Evolutionary conservation across 2,329 filamentous ascomycete species (phyloP).

Genomic region (Dactylellina parvicollis): DNA sequence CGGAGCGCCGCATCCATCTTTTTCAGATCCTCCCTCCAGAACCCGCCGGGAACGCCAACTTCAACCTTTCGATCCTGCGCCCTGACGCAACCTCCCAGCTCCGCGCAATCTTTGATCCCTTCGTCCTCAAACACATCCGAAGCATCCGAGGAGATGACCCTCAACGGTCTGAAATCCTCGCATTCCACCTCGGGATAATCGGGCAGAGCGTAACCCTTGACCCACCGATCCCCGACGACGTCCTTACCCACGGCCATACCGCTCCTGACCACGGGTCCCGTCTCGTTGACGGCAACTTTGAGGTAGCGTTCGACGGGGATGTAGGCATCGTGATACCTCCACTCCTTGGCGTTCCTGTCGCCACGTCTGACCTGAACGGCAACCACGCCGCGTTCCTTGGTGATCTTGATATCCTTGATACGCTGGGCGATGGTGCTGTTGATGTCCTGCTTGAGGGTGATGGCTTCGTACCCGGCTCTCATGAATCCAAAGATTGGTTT

Average conservation of each 20-base stretch:
- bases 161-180: constrained; percentile 12
- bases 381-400: constrained; percentile 23
- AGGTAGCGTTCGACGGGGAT: constrained; percentile 35
- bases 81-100: constrained; percentile 12
- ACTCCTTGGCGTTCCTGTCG: constrained; percentile 35
- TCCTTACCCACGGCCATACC: background rate
- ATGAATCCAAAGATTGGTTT: constrained; percentile 44
- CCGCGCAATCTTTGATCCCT: constrained; percentile 18
- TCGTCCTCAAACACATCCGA: constrained; percentile 35
- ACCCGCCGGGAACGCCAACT: constrained; percentile 42
- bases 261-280: constrained; percentile 5
- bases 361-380: constrained; percentile 46
- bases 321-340: constrained; percentile 37
- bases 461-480: constrained; percentile 42
- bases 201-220: constrained; percentile 31
- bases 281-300: constrained; percentile 36
- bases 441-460: constrained; percentile 12
- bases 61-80: constrained; percentile 39
- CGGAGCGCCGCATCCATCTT: constrained; percentile 26
- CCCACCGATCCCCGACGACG: constrained; percentile 20
- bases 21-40: constrained; percentile 43
- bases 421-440: constrained; percentile 12
- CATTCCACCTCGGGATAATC: constrained; percentile 23
- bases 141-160: constrained; percentile 41
- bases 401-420: constrained; percentile 19